Conservation (phyloP, 1,139 yeast species). For the Taphrina flavorubra region DNA sequence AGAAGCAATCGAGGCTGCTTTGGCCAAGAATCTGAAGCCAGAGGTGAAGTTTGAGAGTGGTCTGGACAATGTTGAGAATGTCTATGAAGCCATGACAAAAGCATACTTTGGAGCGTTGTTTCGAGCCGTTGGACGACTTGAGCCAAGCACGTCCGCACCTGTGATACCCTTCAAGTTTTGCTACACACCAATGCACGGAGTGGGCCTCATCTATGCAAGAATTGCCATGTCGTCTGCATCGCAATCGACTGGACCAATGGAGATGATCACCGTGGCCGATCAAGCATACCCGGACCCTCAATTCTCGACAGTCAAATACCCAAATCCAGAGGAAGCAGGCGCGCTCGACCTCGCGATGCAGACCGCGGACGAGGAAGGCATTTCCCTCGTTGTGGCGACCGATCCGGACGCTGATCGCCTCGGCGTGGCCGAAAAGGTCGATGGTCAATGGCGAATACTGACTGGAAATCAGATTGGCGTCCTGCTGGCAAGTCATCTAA, state of each 20-base stretch:
- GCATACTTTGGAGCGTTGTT: constrained; percentile 26
- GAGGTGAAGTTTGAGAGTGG: background rate
- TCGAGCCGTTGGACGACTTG: background rate
- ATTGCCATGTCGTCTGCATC: constrained; percentile 46
- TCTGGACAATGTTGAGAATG: constrained; percentile 21
- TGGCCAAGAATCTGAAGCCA: constrained; percentile 45
- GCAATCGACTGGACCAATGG: constrained; percentile 44
- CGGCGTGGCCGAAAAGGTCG: constrained; percentile 64
- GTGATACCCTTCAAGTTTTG: constrained; percentile 55
- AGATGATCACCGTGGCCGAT: constrained; percentile 59
- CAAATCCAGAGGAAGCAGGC: constrained; percentile 95
- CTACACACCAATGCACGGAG: constrained; percentile 96
- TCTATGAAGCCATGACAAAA: constrained; percentile 14
- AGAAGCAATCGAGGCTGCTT: constrained; percentile 62
- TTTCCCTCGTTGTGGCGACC: constrained; percentile 74
- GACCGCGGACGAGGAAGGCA: constrained; percentile 57
- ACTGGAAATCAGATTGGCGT: constrained; percentile 92
- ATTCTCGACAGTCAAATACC: constrained; percentile 84
- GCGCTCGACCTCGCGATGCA: constrained; percentile 76
- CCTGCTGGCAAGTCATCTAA: constrained; percentile 69
- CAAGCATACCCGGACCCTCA: constrained; percentile 81
- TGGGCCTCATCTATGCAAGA: constrained; percentile 61
- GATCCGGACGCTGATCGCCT: constrained; percentile 98
- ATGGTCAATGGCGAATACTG: constrained; percentile 70
- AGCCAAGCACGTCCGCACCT: background rate